Percentiles rank a stretch among this genome's conserved stretches.
These are phyloP conservation scores for Rhododendron henanense DNA, from an alignment of 148 eudicot species.

Conservation along the genomic window DNA sequence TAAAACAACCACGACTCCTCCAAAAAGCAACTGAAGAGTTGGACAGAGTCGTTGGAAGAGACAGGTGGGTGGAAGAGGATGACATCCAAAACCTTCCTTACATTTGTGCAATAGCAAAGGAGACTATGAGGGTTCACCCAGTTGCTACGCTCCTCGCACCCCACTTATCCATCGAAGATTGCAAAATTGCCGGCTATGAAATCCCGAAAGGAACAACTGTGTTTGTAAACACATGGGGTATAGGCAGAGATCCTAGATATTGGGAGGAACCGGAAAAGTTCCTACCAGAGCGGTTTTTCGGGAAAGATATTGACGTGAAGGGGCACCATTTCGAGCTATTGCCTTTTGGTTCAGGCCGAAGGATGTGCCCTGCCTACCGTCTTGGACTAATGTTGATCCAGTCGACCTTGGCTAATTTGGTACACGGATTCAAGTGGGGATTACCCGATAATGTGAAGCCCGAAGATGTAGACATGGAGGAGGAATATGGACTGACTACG, in stretches of 20 bases:
- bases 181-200: background rate
- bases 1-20: background rate
- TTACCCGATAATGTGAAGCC: background rate
- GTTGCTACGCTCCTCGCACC: background rate
- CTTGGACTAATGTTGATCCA: slow-evolving; percentile 1
- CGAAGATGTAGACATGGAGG: background rate
- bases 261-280: background rate
- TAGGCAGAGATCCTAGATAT: slow-evolving; percentile 1
- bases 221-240: background rate
- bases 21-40: background rate
- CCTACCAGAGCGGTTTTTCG: background rate
- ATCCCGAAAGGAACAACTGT: background rate
- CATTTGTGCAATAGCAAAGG: background rate
- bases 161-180: background rate
- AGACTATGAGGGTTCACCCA: background rate
- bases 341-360: background rate
- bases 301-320: background rate
- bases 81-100: background rate
- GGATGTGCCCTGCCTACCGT: slow-evolving; percentile 9
- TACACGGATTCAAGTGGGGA: background rate
- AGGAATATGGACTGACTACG: background rate
- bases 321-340: background rate
- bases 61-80: background rate
- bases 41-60: background rate
- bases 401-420: slow-evolving; percentile 3